Base-by-base conservation (phyloP, 2,329 filamentous ascomycete genomes). In the Ilyonectria destructans region DNA sequence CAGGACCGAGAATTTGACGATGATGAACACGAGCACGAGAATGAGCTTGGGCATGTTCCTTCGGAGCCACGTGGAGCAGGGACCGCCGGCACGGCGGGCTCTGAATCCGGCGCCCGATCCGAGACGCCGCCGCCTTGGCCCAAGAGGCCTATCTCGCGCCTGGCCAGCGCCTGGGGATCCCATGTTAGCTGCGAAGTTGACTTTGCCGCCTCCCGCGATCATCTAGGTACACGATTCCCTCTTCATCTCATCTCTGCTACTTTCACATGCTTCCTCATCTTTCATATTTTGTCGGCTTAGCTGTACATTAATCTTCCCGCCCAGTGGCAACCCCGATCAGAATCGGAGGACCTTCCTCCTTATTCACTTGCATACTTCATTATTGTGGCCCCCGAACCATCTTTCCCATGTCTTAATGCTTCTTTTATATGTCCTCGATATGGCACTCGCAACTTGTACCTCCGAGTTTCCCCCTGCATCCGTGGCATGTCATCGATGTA, bases 121-220 rank as follows among this genome's bases (percentile, higher is more conserved):
- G 58, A 64, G 17, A 37, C 37, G 65, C 57, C 68, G 49, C 48
- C 67, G 31, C n/a, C 62, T 45, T 56, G 58, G 68, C 62, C 40
- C 6, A 52, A 60, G 31, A 54, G 5, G n/a, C 43, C 51, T 21
- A 23, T 33, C 45, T 62, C 62, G 23, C 57, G 62, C 15, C 52
- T 74, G 31, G 65, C 54, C 21, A 62, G 51, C 17, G 71, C 74
- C 46, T 76, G 74, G 74, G 40, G 6, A 17, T 57, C 73, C 29
- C 62, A 72, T 52, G 66, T 76, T 23, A 76, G 74, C 56, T 76
- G 74, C 37, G 73, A 76, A 54, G 74, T 76, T 31, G 74, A 76
- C 35, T 63, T 74, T 23, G 68, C 65, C 17, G 59, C 59, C 26
- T 69, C 70, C 21, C 73, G 74, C 35, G 74, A 76, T 60, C 74